These are phyloP conservation scores for Aureobasidium sp. DNA, from an alignment of 2,329 filamentous ascomycete species.

Conservation along the genomic window DNA sequence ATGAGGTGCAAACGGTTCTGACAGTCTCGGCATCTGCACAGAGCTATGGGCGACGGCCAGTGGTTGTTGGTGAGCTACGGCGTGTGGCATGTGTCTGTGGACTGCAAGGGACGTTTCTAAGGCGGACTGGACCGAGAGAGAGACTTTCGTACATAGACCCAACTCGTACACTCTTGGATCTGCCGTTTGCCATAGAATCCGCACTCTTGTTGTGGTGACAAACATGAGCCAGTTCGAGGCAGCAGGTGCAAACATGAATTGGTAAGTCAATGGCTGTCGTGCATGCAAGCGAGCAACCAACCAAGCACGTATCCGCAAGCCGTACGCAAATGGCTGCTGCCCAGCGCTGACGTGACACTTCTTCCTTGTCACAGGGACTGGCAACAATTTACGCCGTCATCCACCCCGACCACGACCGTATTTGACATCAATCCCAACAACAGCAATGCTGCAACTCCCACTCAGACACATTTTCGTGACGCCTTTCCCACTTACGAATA, in stretches of 20 bases:
- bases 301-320: neutral
- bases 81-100: constrained; percentile 8
- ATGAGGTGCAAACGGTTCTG: constrained; percentile 8
- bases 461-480: constrained; percentile 38
- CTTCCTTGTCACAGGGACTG: constrained; percentile 13
- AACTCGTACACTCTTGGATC: neutral
- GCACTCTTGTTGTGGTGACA: neutral
- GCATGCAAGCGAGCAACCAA: neutral
- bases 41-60: neutral
- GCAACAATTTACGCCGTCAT: constrained; percentile 41
- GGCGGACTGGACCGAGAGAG: neutral
- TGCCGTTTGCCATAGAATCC: constrained; percentile 1
- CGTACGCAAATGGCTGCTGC: neutral
- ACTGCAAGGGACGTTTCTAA: constrained; percentile 13
- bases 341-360: constrained; percentile 2
- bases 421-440: constrained; percentile 24
- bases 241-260: constrained; percentile 6
- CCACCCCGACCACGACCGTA: constrained; percentile 40
- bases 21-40: constrained; percentile 10
- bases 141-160: constrained; percentile 6
- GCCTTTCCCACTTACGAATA: constrained; percentile 37
- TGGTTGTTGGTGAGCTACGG: constrained; percentile 8
- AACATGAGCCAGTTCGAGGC: neutral
- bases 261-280: neutral
- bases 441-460: neutral